A percentile compares a stretch with the other conserved stretches of the same genome.
Conservation (phyloP, 768 basidiomycete genomes). For the Boletus rex-veris region DNA sequence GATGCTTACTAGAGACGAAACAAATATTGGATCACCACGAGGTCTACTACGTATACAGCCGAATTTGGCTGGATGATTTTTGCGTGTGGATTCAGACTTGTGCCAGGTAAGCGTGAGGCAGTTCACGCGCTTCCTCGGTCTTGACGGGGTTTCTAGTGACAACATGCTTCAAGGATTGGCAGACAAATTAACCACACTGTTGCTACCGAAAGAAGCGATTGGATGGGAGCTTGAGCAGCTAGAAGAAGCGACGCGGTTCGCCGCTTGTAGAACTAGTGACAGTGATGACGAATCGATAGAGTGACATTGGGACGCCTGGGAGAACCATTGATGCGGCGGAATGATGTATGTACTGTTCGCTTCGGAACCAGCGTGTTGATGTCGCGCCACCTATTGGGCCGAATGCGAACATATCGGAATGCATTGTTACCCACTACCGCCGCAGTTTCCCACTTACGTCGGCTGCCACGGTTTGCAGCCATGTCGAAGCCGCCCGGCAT, state of each 20-base stretch:
- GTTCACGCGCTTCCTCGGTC: background rate
- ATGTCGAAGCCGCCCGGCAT: no score
- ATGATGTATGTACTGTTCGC: constrained; percentile 1
- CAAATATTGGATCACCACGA: constrained; percentile 76
- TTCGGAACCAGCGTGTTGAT: background rate
- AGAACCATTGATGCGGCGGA: constrained; percentile 2
- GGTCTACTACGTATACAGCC: constrained; percentile 85
- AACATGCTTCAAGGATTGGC: constrained; percentile 48
- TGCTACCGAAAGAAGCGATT: constrained; percentile 51
- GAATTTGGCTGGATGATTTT: constrained; percentile 84
- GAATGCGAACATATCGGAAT: constrained; percentile 8
- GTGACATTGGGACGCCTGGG: constrained; percentile 22
- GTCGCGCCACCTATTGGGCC: background rate
- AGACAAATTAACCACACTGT: constrained; percentile 35
- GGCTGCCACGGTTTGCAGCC: no score
- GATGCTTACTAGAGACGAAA: constrained; percentile 71
- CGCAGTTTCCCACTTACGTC: background rate
- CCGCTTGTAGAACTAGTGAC: constrained; percentile 43
- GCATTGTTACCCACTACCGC: background rate
- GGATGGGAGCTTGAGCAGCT: constrained; percentile 72
- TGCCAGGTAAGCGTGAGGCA: constrained; percentile 54
- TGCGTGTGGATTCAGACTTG: constrained; percentile 74
- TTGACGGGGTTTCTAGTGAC: constrained; percentile 45
- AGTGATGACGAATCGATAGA: constrained; percentile 66
- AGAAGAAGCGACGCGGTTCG: constrained; percentile 51